Evolutionary conservation across 208 protist genomes (phyloP), one percentile per base, ranked within the genome.

Genomic region (Crithidia fasciculata): DNA sequence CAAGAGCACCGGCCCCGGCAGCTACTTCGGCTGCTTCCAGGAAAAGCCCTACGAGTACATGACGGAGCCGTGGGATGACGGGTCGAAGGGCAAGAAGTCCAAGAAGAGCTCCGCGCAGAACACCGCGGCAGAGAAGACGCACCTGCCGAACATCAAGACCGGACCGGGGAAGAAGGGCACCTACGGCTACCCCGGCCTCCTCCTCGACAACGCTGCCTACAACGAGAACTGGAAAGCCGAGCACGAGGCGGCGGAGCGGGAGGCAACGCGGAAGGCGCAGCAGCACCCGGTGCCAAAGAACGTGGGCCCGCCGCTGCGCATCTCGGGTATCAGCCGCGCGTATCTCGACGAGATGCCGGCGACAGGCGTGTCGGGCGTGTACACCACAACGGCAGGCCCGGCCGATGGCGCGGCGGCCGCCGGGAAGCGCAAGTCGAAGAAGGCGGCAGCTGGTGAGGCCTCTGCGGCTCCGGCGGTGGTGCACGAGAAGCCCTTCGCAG

Each of bases 1-100:
- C 45, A 72, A 77, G 66, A 94, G 88, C 82, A 92, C 90, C 43
- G 92, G 92, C 13, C 85, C 92, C 0, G 92, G 92, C 39, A 94
- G 89, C 76, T 96, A 91, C 85, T 87, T 82, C 50, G 92, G 92
- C 43, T 94, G 88, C 83, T 90, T 96, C 69, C 92, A 96, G 72
- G 71, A 77, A 54, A 75, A 76, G 3, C 85, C 89, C 12, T 90
- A 86, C 72, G 86, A 92, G 73, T 91, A 93, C 78, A 87, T 93
- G 69, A 88, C 85, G 54, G 87, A 88, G 64, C 84, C 84, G 44
- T 85, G 84, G 72, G 81, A 85, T 9, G 81, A 87, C 47, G 73
- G 68, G 8, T 82, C 68, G 67, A 76, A 75, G 37, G 82, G 83
- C 61, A 81, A 89, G n/a, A 80, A 81, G 63, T 80, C 69, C 66